These are phyloP conservation scores for Coniochaeta sp. DNA, from an alignment of 2,329 filamentous ascomycete genomes.

Conservation along the genomic window DNA sequence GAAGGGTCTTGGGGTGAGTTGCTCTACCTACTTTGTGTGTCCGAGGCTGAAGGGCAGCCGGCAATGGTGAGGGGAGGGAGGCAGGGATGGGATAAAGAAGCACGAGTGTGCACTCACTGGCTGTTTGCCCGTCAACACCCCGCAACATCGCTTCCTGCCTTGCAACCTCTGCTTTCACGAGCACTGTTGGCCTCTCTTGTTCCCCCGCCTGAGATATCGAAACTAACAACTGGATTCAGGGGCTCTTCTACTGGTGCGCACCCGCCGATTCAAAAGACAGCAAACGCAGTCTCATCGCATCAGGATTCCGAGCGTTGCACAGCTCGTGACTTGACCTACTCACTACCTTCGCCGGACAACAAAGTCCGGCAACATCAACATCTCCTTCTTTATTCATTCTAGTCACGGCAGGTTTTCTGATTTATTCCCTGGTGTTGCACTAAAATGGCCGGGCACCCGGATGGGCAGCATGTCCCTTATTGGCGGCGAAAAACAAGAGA, in stretches of 20 bases:
- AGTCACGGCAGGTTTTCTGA: neutral
- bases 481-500: neutral
- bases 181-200: no score
- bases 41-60: constrained; percentile 7
- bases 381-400: no score
- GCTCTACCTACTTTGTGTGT: neutral
- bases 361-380: no score
- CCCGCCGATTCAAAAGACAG: constrained; percentile 58
- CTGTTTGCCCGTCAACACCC: no score
- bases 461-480: neutral
- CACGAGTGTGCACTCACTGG: no score
- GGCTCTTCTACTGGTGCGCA: constrained; percentile 78
- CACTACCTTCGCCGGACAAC: no score
- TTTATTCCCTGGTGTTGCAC: neutral
- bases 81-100: neutral
- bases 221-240: constrained; percentile 32
- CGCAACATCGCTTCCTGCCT: no score
- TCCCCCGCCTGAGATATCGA: neutral
- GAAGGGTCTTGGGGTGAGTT: constrained; percentile 57
- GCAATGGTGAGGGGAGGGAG: neutral
- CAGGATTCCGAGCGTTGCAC: constrained; percentile 53
- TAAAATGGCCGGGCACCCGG: neutral
- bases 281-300: constrained; percentile 49
- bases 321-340: constrained; percentile 26
- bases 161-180: no score